phyloP scores from a whole-genome alignment of 345 rosid genomes.

The Hevea brasiliensis region DNA sequence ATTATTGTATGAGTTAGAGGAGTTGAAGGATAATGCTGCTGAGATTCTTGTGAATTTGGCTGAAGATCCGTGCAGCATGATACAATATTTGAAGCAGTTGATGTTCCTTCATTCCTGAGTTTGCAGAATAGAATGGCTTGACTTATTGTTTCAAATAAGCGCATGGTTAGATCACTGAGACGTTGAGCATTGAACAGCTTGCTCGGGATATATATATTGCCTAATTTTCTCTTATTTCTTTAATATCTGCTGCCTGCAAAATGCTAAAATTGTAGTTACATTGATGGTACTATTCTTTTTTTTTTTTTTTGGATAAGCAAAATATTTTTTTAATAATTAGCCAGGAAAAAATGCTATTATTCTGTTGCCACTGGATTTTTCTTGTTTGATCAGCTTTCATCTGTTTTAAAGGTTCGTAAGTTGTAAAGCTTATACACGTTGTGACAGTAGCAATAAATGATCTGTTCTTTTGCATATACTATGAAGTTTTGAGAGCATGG shows the following conservation, averaged over 20 bases:
- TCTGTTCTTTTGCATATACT: not conserved
- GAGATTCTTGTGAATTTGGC: constrained; percentile 53
- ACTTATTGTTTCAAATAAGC: constrained; percentile 42
- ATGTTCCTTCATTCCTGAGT: constrained; percentile 33
- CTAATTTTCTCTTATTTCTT: constrained; percentile 8
- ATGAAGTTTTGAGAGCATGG: not conserved
- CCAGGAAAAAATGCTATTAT: too few relatives aligned
- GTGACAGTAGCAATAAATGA: not conserved
- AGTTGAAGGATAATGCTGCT: constrained; percentile 47
- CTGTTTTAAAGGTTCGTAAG: not conserved
- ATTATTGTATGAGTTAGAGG: constrained; percentile 45
- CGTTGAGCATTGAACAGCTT: constrained; percentile 48
- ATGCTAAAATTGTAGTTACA: not conserved
- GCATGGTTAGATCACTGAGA: constrained; percentile 45
- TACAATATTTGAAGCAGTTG: constrained; percentile 39
- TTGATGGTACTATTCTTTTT: too few relatives aligned
- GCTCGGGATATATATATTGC: constrained; percentile 31
- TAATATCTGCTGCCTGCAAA: not conserved
- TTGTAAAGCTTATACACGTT: too few relatives aligned
- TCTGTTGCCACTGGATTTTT: not conserved
- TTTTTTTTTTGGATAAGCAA: too few relatives aligned
- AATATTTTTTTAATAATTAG: too few relatives aligned
- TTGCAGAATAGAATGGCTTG: constrained; percentile 44
- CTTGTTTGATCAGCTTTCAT: not conserved
- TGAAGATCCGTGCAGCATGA: constrained; percentile 40